Evolutionary conservation across 2,329 filamentous ascomycete genomes (phyloP), one percentile per base, ranked within the genome.

Genomic region (Westerdykella aurantiaca): DNA sequence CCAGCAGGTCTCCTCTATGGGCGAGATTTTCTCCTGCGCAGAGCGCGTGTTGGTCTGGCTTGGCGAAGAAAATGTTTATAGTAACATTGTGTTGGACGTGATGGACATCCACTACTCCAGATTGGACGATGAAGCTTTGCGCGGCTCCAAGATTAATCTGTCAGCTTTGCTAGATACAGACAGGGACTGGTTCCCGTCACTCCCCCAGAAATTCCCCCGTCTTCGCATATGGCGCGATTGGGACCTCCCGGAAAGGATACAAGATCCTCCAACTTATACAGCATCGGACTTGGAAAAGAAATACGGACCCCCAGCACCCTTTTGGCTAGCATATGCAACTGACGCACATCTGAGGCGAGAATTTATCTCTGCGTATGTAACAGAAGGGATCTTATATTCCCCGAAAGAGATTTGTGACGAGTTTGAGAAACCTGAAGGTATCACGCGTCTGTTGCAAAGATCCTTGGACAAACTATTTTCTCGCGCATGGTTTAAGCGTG

Each of bases 31-130:
- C 44, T 38, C 50, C 23, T 22, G 41, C 14, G 56, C 58, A 7
- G 12, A 43, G 3, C 43, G 47, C 14, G 55, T 60, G 7, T 31
- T 60, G 14, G 48, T 57, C 6, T 67, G 61, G 61, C 46, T 65
- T 3, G 60, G 61, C 6, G 40, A 50, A n/a, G 43, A 37, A 9
- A 29, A 29, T 29, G 10, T 29, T 12, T 4, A 12, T 9, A 29
- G 25, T 12, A 12, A 29, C 7, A 12, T 29, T 3, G 11, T 29
- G 25, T 10, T 29, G 25, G 11, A 12, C 7, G 9, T 35, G 3
- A 18, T 18, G 33, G 17, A 35, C 10, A 40, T 31, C 22, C 22
- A 10, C n/a, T 9, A 38, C 16, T 22, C 33, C 5, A 12, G 33
- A 9, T 35, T 14, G 9, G n/a, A 29, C 9, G n/a, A 35, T 9